These are phyloP conservation scores for Rhodamnia argentea DNA, from an alignment of 345 rosid genomes.

Conservation along the genomic window DNA sequence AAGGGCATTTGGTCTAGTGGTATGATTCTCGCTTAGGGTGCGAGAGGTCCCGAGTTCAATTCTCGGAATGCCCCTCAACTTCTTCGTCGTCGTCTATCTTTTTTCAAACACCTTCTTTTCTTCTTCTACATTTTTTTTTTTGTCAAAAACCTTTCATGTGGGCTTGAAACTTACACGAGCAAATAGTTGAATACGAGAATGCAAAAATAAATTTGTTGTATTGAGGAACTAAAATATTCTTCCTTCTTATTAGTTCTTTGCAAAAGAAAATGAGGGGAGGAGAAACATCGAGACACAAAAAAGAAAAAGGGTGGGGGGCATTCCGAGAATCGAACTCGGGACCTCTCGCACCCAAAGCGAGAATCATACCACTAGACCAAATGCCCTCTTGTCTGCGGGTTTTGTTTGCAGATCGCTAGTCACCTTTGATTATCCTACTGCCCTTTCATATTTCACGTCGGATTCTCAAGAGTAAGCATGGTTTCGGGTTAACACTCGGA, in stretches of 20 bases:
- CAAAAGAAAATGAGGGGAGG: neutral
- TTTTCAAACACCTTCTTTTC: neutral
- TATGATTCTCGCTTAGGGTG: constrained; percentile 91
- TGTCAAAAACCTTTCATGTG: neutral
- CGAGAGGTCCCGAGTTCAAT: constrained; percentile 79
- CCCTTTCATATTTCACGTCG: neutral
- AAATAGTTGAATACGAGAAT: neutral
- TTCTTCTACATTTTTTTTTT: neutral
- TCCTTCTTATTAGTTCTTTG: neutral
- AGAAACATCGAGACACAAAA: neutral
- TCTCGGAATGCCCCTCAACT: constrained; percentile 61
- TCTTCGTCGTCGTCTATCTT: neutral
- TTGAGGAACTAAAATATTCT: neutral
- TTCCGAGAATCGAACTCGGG: constrained; percentile 86
- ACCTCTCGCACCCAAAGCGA: constrained; percentile 98
- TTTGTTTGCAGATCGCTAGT: fast-evolving
- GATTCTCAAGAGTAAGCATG: neutral
- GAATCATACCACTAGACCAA: constrained; percentile 96
- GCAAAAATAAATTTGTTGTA: neutral
- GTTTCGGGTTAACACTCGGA: neutral
- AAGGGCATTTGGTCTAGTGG: constrained; percentile 89
- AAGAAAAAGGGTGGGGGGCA: constrained; percentile 15
- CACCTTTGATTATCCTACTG: no score
- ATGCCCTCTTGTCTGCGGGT: constrained; percentile 3
- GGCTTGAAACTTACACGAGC: neutral